Evolutionary conservation across 306 rosid species (phyloP).

Genomic region (Vigna angularis): DNA sequence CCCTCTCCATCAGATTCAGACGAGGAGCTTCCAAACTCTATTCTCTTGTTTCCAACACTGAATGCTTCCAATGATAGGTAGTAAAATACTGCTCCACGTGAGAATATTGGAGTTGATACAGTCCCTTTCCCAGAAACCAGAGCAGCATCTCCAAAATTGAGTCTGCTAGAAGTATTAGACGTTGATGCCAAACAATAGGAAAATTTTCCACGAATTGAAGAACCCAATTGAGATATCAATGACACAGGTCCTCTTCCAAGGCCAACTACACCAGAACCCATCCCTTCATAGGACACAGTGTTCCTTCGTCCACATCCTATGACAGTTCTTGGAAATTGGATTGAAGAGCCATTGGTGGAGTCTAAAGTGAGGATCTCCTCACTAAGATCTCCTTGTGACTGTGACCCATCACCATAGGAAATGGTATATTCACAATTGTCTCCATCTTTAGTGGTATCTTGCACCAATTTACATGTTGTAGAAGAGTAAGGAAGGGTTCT

Average conservation of each 20-base stretch:
- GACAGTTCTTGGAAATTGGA: constrained; percentile 39
- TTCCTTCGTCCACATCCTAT: constrained; percentile 59
- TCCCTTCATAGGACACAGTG: not conserved
- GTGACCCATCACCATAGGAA: constrained; percentile 44
- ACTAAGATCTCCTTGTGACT: constrained; percentile 45
- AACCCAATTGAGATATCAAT: constrained; percentile 44
- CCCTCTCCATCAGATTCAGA: not conserved
- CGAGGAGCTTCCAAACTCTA: not conserved
- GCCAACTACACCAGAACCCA: constrained; percentile 60
- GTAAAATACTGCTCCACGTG: not conserved
- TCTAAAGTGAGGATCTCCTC: constrained; percentile 56
- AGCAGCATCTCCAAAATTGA: constrained; percentile 40
- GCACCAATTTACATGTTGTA: not conserved
- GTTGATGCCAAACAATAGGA: constrained; percentile 60
- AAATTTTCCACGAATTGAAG: constrained; percentile 50
- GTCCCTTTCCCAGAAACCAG: constrained; percentile 35
- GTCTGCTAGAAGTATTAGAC: not conserved
- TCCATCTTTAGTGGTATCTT: rapidly evolving
- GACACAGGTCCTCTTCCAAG: constrained; percentile 56
- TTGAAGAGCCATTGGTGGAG: constrained; percentile 28
- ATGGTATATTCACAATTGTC: constrained; percentile 37
- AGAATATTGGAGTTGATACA: constrained; percentile 38
- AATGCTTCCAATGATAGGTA: constrained; percentile 23
- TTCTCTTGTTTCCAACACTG: not conserved
- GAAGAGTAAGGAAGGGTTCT: constrained; percentile 6